Evolutionary conservation across 2,329 filamentous ascomycete species (phyloP), one percentile per base, ranked within the genome.

Genomic region (Mycosphaerelloides madeirae): DNA sequence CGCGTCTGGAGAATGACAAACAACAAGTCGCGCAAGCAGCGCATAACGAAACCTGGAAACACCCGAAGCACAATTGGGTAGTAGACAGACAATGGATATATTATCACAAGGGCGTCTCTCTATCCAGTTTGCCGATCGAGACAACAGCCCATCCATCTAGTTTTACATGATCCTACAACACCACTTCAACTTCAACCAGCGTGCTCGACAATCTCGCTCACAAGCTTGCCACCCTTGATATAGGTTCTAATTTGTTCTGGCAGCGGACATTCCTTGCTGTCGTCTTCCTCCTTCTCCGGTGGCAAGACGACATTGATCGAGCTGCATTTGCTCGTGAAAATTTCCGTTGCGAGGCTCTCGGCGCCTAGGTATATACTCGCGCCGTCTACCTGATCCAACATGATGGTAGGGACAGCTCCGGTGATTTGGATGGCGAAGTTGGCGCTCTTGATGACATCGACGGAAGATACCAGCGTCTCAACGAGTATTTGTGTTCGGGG

Each of bases 131-230:
- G 22, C 5, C 9, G 5, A n/a, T 25, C 22, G 22, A 25, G 22
- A 9, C n/a, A 25, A 6, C 22, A 9, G 22, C 22, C 22, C 22
- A 9, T 25, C 9, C 22, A 25, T 25, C 22, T 25, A 25, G 5
- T 25, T 25, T 9, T 25, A 25, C 22, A n/a, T 25, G 22, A 25
- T 25, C 22, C 22, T 25, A 5, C 22, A 9, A 25, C 22, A 25
- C 22, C 22, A 25, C 22, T 25, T n/a, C n/a, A n/a, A n/a, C n/a
- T n/a, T 55, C 75, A 96, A 44, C 91, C 90, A 52, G 86, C 81
- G 70, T 97, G 91, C 60, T 93, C 89, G 14, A 98, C 93, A 66
- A 98, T 97, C 76, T 97, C 91, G 62, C 82, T 95, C 20, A 91
- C 78, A 52, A 97, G 64, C 53, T 85, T 81, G 16, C 87, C 85